Evolutionary conservation across 2,329 filamentous ascomycete genomes (phyloP).

Genomic region (Arthrobotrys pseudoclavata): DNA sequence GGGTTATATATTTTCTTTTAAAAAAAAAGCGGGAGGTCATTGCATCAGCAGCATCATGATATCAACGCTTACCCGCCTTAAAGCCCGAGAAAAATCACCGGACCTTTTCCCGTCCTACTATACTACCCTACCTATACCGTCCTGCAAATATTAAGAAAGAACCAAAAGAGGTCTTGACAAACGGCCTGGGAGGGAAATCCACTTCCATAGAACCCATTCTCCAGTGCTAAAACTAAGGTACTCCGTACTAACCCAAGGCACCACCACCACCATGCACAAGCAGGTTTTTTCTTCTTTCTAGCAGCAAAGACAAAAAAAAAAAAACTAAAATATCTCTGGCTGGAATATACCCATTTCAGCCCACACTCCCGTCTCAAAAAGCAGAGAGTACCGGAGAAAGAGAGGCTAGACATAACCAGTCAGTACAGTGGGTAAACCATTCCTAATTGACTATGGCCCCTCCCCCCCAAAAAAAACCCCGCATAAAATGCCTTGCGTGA

Average conservation of each 20-base stretch:
- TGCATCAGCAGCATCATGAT: neutral
- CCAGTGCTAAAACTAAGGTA: neutral
- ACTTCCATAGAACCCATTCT: neutral
- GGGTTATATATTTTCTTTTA: neutral
- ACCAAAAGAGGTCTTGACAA: slow-evolving; percentile 6
- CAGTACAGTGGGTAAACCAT: neutral
- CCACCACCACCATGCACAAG: slow-evolving; percentile 6
- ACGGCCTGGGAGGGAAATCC: neutral
- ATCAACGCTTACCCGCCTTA: neutral
- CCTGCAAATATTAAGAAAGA: slow-evolving; percentile 6
- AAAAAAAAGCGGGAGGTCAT: neutral
- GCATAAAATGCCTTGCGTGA: neutral
- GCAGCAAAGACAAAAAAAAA: neutral
- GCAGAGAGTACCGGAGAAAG: neutral
- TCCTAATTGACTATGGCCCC: neutral
- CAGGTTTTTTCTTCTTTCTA: slow-evolving; percentile 1
- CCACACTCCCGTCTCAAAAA: neutral
- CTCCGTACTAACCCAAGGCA: neutral
- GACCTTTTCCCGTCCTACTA: slow-evolving; percentile 9
- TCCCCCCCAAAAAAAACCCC: no score
- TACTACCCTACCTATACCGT: slow-evolving; percentile 4
- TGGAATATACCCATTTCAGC: slow-evolving; percentile 13
- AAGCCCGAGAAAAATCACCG: slow-evolving; percentile 8
- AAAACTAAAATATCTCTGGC: neutral
- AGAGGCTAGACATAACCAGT: neutral